Evolutionary conservation across 306 rosid genomes (phyloP).

Genomic region (Castanopsis chinensis): DNA sequence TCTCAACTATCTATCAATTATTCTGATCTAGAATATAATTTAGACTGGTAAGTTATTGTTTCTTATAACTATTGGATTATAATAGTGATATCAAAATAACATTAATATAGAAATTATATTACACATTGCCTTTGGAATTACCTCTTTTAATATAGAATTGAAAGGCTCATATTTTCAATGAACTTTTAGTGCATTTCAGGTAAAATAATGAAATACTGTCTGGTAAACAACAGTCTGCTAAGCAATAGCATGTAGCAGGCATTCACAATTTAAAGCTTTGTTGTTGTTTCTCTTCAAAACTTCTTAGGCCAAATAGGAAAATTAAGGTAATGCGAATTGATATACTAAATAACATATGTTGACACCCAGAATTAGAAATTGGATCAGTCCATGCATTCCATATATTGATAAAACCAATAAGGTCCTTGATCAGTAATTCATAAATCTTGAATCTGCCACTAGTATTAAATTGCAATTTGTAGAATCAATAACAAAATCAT

Average conservation of each 20-base stretch:
- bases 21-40: too few species aligned
- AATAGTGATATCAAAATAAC: too few species aligned
- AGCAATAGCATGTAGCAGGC: too few species aligned
- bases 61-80: too few species aligned
- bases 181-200: background rate
- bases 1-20: too few species aligned
- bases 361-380: background rate
- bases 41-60: too few species aligned
- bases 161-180: background rate
- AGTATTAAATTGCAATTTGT: background rate
- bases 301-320: too few species aligned
- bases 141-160: background rate
- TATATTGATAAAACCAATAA: background rate
- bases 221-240: background rate
- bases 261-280: too few species aligned
- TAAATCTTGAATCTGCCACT: background rate
- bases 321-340: background rate
- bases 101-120: background rate
- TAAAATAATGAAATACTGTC: background rate
- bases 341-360: background rate
- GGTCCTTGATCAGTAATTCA: background rate
- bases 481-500: slow-evolving; percentile 5
- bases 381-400: background rate
- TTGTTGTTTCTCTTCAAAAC: too few species aligned
- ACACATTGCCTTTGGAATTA: background rate